A percentile compares a stretch with the other conserved stretches of the same genome.
phyloP scores from a whole-genome alignment of 1,284 basidiomycete species.

The Moesziomyces antarcticus region DNA sequence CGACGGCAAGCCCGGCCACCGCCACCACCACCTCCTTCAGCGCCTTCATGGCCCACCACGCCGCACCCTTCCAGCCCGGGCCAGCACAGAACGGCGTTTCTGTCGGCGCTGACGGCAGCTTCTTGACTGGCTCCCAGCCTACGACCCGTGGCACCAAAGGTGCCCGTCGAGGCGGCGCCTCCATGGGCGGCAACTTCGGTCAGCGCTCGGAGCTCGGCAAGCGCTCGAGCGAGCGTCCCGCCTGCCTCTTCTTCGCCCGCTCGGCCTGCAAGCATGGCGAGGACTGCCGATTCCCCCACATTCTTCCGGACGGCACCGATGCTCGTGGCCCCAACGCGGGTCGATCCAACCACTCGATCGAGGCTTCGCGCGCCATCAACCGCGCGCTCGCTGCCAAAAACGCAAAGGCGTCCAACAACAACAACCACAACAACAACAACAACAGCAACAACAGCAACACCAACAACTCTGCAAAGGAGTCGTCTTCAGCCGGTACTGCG shows the following conservation, averaged over 20 bases:
- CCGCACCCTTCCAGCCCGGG: constrained; percentile 59
- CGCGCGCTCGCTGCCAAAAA: constrained; percentile 46
- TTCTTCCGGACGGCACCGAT: constrained; percentile 65
- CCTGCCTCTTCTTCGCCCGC: constrained; percentile 65
- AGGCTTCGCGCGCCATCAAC: constrained; percentile 43
- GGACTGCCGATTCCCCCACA: constrained; percentile 67
- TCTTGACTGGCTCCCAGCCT: constrained; percentile 17
- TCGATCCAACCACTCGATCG: constrained; percentile 44
- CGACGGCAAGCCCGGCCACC: constrained; percentile 9
- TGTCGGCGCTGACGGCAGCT: constrained; percentile 22
- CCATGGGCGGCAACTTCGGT: constrained; percentile 35
- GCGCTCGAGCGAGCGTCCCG: constrained; percentile 57
- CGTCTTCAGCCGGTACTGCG: no score
- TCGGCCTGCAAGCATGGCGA: constrained; percentile 63
- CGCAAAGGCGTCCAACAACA: constrained; percentile 14
- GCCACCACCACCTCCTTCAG: constrained; percentile 58
- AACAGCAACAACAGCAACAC: constrained; percentile 8
- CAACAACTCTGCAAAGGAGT: constrained; percentile 1
- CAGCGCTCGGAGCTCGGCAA: constrained; percentile 42
- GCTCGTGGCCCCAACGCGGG: constrained; percentile 52
- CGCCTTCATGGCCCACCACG: constrained; percentile 61
- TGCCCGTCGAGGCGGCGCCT: constrained; percentile 34
- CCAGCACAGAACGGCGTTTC: constrained; percentile 29
- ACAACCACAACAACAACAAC: constrained; percentile 13
- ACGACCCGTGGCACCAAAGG: constrained; percentile 37